Base-by-base conservation (phyloP, 257 asterid genomes). In the Orobanche coerulescens region DNA sequence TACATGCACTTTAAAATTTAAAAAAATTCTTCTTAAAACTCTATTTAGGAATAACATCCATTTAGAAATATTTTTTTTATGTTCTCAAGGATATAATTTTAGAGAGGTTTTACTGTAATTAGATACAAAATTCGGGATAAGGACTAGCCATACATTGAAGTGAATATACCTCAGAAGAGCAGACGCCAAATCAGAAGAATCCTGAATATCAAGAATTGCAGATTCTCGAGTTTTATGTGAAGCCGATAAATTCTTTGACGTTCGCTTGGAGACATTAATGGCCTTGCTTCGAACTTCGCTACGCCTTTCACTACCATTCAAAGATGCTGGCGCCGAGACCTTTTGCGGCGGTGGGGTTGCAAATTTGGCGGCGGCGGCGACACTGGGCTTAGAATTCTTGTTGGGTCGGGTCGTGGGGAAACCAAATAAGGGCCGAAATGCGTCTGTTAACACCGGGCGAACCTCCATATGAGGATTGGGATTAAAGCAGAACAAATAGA, bases 91-190 rank as follows among this genome's bases (percentile, higher is more conserved):
- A n/a, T n/a, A n/a, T n/a, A n/a, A n/a, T n/a, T n/a, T n/a, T n/a
- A n/a, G n/a, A n/a, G n/a, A n/a, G n/a, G n/a, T n/a, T n/a, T n/a
- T n/a, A n/a, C n/a, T n/a, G n/a, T n/a, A n/a, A n/a, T n/a, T 40
- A 59, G 49, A 44, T 51, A 70, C 37, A 51, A 37, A 69, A 24
- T 62, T 34, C 43, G 42, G 14, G 0, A 23, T 40, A 16, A 51
- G 14, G 39, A 49, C 34, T 31, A 56, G n/a, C 62, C 24, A 65
- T 23, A 49, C 2, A 58, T 26, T 62, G 44, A 28, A 20, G 44
- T 15, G 30, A 18, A 36, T 15, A 25, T 34, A 90, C 97, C 97
- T 91, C 50, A 66, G 36, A 44, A 88, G 97, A 80, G 94, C 94
- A 68, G 87, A 72, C 22, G 62, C 80, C 90, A 85, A 52, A 44